Conservation (phyloP, 805 yeast species). For the Wickerhamiella dianesei region DNA sequence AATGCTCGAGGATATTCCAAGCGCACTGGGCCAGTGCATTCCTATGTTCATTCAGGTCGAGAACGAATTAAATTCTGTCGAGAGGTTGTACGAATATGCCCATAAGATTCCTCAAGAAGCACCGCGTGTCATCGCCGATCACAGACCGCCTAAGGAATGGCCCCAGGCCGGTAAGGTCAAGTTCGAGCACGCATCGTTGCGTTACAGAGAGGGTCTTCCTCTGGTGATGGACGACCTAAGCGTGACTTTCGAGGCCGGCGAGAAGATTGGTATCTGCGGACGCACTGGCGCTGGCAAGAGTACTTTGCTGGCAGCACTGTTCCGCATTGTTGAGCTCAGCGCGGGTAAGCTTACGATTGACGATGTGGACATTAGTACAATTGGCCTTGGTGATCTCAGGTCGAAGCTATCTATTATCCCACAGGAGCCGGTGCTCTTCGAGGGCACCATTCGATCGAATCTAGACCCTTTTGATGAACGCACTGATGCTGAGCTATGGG, state of each 20-base stretch:
- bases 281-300: slow-evolving; percentile 86
- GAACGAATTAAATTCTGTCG: slow-evolving; percentile 62
- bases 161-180: slow-evolving; percentile 47
- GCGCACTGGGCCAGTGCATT: slow-evolving; percentile 43
- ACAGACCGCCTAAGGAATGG: slow-evolving; percentile 32
- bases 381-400: slow-evolving; percentile 57
- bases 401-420: slow-evolving; percentile 69
- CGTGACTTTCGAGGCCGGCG: slow-evolving; percentile 38
- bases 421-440: slow-evolving; percentile 74
- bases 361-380: slow-evolving; percentile 44
- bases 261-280: slow-evolving; percentile 76
- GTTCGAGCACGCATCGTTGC: slow-evolving; percentile 44
- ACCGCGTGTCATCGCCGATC: slow-evolving; percentile 15
- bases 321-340: slow-evolving; percentile 47
- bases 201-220: slow-evolving; percentile 53
- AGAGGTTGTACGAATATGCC: slow-evolving; percentile 54
- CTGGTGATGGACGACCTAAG: slow-evolving; percentile 44
- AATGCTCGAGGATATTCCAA: slow-evolving; percentile 39
- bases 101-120: slow-evolving; percentile 44
- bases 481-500: slow-evolving; percentile 49
- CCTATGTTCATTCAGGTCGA: slow-evolving; percentile 55
- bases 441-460: slow-evolving; percentile 61
- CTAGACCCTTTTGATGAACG: slow-evolving; percentile 57
- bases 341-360: slow-evolving; percentile 47
- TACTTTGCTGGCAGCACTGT: slow-evolving; percentile 57